A percentile compares a stretch with the other conserved stretches of the same genome.
These are phyloP conservation scores for Psilocybe cyanescens DNA, from an alignment of 768 basidiomycete genomes.

Conservation along the genomic window DNA sequence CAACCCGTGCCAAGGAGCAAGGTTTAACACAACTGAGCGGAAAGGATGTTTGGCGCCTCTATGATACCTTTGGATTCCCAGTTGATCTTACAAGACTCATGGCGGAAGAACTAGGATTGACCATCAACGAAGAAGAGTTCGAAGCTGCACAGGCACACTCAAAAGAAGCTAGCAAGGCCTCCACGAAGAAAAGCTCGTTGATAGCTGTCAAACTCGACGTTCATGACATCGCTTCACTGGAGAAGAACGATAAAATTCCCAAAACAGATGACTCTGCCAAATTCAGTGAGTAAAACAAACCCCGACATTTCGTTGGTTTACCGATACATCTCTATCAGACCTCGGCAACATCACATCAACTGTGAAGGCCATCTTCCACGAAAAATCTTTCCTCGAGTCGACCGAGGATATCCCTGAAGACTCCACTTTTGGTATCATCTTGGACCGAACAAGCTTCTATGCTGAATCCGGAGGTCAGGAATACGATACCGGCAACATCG, in stretches of 20 bases:
- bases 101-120: conserved; percentile 91
- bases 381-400: conserved; percentile 72
- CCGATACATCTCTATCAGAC: conserved; percentile 41
- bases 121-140: conserved; percentile 87
- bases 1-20: conserved; percentile 62
- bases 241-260: conserved; percentile 73
- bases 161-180: conserved; percentile 90
- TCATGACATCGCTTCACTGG: conserved; percentile 88
- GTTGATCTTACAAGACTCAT: conserved; percentile 95
- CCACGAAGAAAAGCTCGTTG: conserved; percentile 67
- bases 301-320: not conserved
- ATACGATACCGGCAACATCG: conserved; percentile 93
- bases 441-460: conserved; percentile 95
- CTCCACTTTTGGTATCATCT: conserved; percentile 78
- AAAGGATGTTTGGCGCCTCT: conserved; percentile 95
- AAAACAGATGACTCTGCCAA: conserved; percentile 95
- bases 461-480: conserved; percentile 98
- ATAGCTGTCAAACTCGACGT: conserved; percentile 92
- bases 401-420: conserved; percentile 69
- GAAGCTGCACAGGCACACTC: conserved; percentile 86
- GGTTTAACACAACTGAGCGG: conserved; percentile 75
- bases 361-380: conserved; percentile 85
- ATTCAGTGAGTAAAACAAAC: conserved; percentile 64
- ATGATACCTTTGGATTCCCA: conserved; percentile 98
- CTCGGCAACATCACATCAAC: conserved; percentile 76